phyloP scores from a whole-genome alignment of 148 eudicot genomes.

The Polygonum maritimum region DNA sequence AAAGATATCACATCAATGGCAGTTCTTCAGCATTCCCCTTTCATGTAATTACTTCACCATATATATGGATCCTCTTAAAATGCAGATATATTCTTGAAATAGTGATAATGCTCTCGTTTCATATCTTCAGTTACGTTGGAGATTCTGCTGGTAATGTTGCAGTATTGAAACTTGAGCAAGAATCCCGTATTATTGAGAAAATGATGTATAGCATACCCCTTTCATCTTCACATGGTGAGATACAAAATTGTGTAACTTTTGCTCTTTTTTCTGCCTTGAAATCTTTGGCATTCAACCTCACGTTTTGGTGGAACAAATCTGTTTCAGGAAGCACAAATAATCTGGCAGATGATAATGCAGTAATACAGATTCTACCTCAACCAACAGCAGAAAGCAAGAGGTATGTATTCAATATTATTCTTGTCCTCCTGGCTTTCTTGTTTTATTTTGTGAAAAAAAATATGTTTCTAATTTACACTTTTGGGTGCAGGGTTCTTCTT shows the following conservation, averaged over 20 bases:
- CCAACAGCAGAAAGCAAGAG: conserved; percentile 79
- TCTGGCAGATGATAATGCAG: conserved; percentile 38
- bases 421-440: background rate
- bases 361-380: conserved; percentile 61
- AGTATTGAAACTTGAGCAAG: conserved; percentile 53
- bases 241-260: background rate
- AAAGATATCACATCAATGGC: conserved; percentile 61
- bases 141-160: conserved; percentile 67
- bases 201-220: conserved; percentile 79
- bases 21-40: conserved; percentile 44
- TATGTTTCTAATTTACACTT: conserved; percentile 9
- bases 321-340: conserved; percentile 40
- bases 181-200: conserved; percentile 28
- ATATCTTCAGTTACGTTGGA: conserved; percentile 58
- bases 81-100: background rate
- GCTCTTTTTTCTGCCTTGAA: background rate
- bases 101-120: background rate
- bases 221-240: conserved; percentile 71
- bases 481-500: conserved; percentile 57
- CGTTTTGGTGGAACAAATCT: background rate
- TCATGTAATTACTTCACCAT: conserved; percentile 41
- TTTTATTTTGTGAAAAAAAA: background rate
- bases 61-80: background rate
- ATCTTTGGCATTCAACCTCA: background rate
- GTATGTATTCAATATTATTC: conserved; percentile 19